Conservation (phyloP, 805 yeast species). For the Myxozyma vanderwaltii region DNA sequence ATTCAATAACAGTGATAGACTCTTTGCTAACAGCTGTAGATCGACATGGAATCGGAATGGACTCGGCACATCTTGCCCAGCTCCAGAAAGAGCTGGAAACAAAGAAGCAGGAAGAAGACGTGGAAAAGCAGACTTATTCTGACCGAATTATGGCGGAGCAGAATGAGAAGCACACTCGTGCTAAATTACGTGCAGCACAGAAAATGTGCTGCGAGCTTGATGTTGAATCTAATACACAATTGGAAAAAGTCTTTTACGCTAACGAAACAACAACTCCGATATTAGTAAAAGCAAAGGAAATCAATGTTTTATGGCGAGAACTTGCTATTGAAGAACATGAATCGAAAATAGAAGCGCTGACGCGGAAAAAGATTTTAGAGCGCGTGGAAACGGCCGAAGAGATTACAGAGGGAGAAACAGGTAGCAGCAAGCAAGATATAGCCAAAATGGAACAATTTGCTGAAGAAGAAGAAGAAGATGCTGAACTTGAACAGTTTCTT, state of each 20-base stretch:
- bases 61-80: conserved; percentile 24
- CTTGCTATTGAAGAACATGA: conserved; percentile 12
- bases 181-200: conserved; percentile 31
- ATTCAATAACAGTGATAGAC: not conserved
- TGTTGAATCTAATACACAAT: conserved; percentile 9
- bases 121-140: conserved; percentile 3
- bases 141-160: conserved; percentile 8
- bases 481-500: conserved; percentile 43
- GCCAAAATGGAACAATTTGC: conserved; percentile 1
- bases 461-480: conserved; percentile 5
- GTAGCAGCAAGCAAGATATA: not conserved
- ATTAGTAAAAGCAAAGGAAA: not conserved
- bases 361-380: conserved; percentile 16
- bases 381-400: conserved; percentile 6
- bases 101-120: conserved; percentile 12
- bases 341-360: conserved; percentile 3
- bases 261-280: not conserved
- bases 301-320: conserved; percentile 29
- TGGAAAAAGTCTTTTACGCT: conserved; percentile 19
- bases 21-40: not conserved
- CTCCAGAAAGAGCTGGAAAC: conserved; percentile 32
- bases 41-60: conserved; percentile 38
- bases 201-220: conserved; percentile 30
- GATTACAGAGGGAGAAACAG: not conserved
- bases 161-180: conserved; percentile 27